These are phyloP conservation scores for Globisporangium emineosum DNA, from an alignment of 352 stramenopile genomes.

Conservation along the genomic window DNA sequence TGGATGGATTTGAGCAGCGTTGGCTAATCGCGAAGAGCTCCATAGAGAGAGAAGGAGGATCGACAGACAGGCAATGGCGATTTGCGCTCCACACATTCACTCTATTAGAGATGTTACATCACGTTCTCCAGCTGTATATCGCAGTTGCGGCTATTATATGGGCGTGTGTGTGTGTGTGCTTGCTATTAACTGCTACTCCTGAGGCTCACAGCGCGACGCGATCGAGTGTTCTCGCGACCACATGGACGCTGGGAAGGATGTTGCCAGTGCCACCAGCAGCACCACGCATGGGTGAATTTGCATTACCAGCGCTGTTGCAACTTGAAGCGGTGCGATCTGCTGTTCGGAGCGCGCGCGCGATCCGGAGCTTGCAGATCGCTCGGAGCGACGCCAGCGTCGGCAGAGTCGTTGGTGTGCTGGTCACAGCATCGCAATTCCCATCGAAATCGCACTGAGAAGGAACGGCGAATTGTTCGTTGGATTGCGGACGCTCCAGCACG, in stretches of 20 bases:
- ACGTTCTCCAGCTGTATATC: not conserved
- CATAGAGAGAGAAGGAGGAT: slow-evolving; percentile 1
- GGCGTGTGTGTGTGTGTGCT: not conserved
- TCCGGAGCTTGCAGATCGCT: slow-evolving; percentile 3
- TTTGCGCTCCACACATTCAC: not conserved
- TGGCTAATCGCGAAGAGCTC: slow-evolving; percentile 8
- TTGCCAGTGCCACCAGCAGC: not conserved
- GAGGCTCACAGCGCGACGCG: slow-evolving; percentile 35
- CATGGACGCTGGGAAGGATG: not conserved
- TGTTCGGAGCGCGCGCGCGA: not conserved
- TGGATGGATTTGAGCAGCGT: slow-evolving; percentile 1
- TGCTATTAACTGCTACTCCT: not conserved
- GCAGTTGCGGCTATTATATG: too few relatives aligned
- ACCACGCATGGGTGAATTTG: slow-evolving; percentile 5
- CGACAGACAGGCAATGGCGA: not conserved
- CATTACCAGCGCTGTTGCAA: slow-evolving; percentile 11
- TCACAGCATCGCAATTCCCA: too few relatives aligned
- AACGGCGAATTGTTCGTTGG: not conserved
- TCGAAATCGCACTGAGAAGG: not conserved
- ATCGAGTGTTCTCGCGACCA: slow-evolving; percentile 21
- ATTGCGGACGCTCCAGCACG: slow-evolving; percentile 19
- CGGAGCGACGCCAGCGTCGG: slow-evolving; percentile 13
- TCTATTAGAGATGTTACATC: too few relatives aligned
- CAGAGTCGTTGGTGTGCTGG: slow-evolving; percentile 2
- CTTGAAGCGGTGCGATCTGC: slow-evolving; percentile 16